Base-by-base conservation (phyloP, 805 yeast species). In the Spathaspora arborariae region DNA sequence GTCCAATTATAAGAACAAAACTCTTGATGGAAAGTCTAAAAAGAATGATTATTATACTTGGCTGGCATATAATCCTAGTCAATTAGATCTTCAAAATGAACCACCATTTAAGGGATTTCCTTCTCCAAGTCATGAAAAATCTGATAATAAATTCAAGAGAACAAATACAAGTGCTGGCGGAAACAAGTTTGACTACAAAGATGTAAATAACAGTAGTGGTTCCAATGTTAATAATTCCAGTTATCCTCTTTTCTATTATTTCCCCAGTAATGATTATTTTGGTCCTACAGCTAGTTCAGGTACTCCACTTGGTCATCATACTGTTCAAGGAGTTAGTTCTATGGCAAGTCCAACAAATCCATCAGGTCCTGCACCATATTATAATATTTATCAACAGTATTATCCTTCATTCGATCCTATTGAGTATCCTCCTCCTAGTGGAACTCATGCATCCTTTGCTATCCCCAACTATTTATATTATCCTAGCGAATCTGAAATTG, bases 171-270 rank as follows among this genome's bases (percentile, higher is more conserved):
- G 24, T 26, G 22, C 20, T 13, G 20, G 3, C 7, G 30, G 33
- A 18, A 24, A 19, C 34, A 40, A 40, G 20, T 40, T 19, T 20
- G 40, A 37, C 40, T 15, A 37, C 18, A 20, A 21, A 13, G 26
- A 4, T 37, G 20, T 18, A 20, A 27, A 15, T 22, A 20, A 21
- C 13, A n/a, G 22, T 13, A 35, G 27, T 24, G 37, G 37, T 6
- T 15, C 20, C 24, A 15, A 38, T 36, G 18, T 36, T 33, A 40
- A 42, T 20, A 38, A 21, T n/a, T 15, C 45, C 13, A 26, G 46
- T 11, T 44, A 27, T 30, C 51, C 51, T 27, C 40, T 47, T 10
- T 47, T 44, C 24, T 47, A 47, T 36, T 47, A 47, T 30, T 37
- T 47, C 8, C 51, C 51, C n/a, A 38, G 26, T 39, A 42, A 41